phyloP scores from a whole-genome alignment of 257 asterid genomes.

The Striga asiatica region DNA sequence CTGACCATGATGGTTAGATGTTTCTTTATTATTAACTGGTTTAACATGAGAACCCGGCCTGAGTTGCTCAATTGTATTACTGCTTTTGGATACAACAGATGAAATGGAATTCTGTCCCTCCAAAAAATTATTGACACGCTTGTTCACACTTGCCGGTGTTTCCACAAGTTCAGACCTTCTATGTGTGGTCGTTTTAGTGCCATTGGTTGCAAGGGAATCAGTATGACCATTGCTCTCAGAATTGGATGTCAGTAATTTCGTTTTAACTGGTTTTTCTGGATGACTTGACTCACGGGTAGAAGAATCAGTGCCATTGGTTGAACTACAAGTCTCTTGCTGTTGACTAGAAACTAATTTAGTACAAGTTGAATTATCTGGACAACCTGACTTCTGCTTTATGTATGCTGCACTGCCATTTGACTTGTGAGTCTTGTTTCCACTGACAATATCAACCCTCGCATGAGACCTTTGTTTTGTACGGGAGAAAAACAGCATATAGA shows the following conservation, averaged over 20 bases:
- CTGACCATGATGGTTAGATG: constrained; percentile 28
- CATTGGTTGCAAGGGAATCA: constrained; percentile 14
- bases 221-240: constrained; percentile 14
- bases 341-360: constrained; percentile 23
- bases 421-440: constrained; percentile 49
- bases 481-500: constrained; percentile 78
- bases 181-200: constrained; percentile 16
- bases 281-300: constrained; percentile 21
- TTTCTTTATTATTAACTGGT: constrained; percentile 18
- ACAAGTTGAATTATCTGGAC: constrained; percentile 26
- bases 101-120: constrained; percentile 10
- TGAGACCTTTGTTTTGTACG: constrained; percentile 81
- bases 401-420: constrained; percentile 42
- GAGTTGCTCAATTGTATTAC: constrained; percentile 20
- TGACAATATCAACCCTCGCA: constrained; percentile 34
- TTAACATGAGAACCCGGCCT: constrained; percentile 24
- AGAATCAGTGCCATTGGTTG: constrained; percentile 25
- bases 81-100: constrained; percentile 22
- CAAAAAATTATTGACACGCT: constrained; percentile 13
- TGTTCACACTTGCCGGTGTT: constrained; percentile 14
- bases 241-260: constrained; percentile 18
- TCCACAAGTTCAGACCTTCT: constrained; percentile 16
- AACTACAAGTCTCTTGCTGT: constrained; percentile 22
- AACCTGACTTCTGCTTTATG: constrained; percentile 23
- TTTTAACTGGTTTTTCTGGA: constrained; percentile 21